Conservation (phyloP, 2,329 filamentous ascomycete genomes). For the Pyrenochaeta sp. region DNA sequence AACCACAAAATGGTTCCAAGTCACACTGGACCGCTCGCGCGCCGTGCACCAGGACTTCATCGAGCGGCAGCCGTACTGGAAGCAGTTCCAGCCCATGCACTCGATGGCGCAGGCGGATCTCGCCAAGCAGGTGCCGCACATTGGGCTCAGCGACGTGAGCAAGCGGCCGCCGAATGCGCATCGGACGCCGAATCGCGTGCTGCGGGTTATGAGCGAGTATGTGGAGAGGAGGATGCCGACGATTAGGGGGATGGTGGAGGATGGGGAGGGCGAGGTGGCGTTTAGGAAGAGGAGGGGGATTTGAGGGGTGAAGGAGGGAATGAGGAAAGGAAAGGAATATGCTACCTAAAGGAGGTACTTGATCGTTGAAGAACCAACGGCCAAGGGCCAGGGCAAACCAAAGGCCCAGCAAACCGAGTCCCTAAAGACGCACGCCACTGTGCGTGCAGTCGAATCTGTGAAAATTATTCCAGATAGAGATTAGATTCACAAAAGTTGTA, state of each 20-base stretch:
- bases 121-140: conserved; percentile 47
- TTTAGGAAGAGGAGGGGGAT: conserved; percentile 4
- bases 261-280: conserved; percentile 15
- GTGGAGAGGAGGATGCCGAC: conserved; percentile 39
- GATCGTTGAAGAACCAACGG: too few species aligned
- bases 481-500: too few species aligned
- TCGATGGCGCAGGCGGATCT: conserved; percentile 49
- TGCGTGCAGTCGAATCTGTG: too few species aligned
- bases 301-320: background rate
- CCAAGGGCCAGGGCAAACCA: too few species aligned
- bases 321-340: background rate
- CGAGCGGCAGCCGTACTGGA: conserved; percentile 46
- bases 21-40: conserved; percentile 49
- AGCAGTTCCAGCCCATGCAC: conserved; percentile 40
- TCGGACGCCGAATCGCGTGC: conserved; percentile 39
- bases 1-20: conserved; percentile 49
- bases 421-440: too few species aligned
- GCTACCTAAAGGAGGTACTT: too few species aligned
- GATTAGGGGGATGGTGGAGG: conserved; percentile 41
- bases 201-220: conserved; percentile 33
- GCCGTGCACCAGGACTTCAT: conserved; percentile 52
- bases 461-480: too few species aligned
- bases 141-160: conserved; percentile 51
- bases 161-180: conserved; percentile 43
- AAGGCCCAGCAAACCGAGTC: too few species aligned